These are phyloP conservation scores for Pseudisothecium myosuroides DNA, from an alignment of 225 moss, liverwort and hornwort genomes.

Conservation along the genomic window DNA sequence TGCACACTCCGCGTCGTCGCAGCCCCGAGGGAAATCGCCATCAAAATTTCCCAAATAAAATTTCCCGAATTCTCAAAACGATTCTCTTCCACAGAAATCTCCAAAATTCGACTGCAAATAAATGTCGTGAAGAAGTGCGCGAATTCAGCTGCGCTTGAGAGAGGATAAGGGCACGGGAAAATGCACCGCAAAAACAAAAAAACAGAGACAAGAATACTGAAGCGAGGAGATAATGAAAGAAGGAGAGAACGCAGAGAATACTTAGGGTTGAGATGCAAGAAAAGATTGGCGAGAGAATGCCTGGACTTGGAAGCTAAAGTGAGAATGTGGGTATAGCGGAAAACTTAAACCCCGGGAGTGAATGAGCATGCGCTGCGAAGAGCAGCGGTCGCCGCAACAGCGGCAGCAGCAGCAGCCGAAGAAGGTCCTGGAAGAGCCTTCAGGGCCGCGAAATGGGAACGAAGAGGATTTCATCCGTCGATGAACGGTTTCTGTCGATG, in stretches of 20 bases:
- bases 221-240: background rate
- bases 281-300: background rate
- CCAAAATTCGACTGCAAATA: background rate
- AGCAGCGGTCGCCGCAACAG: background rate
- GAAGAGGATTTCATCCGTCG: background rate
- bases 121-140: background rate
- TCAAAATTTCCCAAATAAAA: background rate
- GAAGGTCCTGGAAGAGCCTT: conserved; percentile 28
- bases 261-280: background rate
- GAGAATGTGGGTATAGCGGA: background rate
- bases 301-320: background rate
- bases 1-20: background rate
- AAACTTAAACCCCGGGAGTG: background rate
- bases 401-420: background rate
- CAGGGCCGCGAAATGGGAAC: background rate
- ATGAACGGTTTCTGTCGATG: background rate
- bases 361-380: background rate
- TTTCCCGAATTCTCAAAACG: background rate
- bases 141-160: background rate
- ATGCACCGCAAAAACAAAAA: background rate
- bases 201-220: background rate
- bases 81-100: background rate
- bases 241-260: background rate
- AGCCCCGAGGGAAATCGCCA: conserved; percentile 20
- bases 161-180: background rate